phyloP scores from a whole-genome alignment of 164 flowering plant genomes.

The Stephania yunnanensis region DNA sequence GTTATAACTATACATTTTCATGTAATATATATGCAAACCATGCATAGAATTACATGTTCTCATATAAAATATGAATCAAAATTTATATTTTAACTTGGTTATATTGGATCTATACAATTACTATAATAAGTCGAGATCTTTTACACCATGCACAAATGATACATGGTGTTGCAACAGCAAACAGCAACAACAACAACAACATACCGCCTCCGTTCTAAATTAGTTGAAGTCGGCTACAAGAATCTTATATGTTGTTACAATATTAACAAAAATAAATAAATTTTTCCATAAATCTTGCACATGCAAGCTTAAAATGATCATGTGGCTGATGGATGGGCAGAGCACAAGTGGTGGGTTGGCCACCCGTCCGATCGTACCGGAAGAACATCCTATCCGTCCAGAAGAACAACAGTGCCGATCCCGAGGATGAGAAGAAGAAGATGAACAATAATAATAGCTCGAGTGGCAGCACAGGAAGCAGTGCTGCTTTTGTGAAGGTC shows the following conservation, averaged over 20 bases:
- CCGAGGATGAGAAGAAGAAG: constrained; percentile 19
- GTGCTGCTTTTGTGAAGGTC: constrained; percentile 53
- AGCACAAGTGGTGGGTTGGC: constrained; percentile 76
- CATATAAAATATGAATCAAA: not conserved
- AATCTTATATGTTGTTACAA: too few relatives aligned
- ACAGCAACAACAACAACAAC: too few relatives aligned
- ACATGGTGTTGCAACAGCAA: too few relatives aligned
- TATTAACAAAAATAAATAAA: too few relatives aligned
- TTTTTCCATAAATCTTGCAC: too few relatives aligned
- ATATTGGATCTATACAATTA: too few relatives aligned
- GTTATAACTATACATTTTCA: too few relatives aligned
- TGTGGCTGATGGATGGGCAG: constrained; percentile 19
- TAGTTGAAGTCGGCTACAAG: too few relatives aligned
- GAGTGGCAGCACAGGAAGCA: constrained; percentile 9
- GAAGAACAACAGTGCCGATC: constrained; percentile 18
- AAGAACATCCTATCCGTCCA: constrained; percentile 47
- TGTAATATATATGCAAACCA: too few relatives aligned
- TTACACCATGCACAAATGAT: too few relatives aligned
- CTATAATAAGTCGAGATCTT: too few relatives aligned
- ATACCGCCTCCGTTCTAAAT: too few relatives aligned
- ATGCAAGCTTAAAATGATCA: not conserved
- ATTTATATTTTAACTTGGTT: not conserved
- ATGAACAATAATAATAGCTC: not conserved
- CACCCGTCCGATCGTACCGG: constrained; percentile 56
- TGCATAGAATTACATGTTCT: not conserved